A percentile compares a stretch with the other conserved stretches of the same genome.
Evolutionary conservation across 305 asterid species (phyloP).

Genomic region (Fraxinus velutina): DNA sequence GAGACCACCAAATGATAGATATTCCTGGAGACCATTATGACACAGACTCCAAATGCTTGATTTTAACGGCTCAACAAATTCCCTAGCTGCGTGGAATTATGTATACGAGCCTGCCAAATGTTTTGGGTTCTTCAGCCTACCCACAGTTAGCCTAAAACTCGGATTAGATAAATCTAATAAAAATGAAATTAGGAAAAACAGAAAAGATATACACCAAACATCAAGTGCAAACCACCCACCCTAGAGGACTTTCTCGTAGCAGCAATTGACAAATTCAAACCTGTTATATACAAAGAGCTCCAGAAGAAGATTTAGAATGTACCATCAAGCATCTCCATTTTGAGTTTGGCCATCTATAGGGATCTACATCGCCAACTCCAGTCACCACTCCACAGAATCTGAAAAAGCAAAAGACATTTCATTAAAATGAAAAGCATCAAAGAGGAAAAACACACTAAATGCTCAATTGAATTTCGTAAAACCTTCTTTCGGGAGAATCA

Average conservation of each 20-base stretch:
- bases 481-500: conserved; percentile 96
- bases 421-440: conserved; percentile 9
- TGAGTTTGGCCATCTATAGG: conserved; percentile 79
- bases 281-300: neutral
- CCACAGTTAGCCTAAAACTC: neutral
- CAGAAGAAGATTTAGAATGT: conserved; percentile 20
- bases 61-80: neutral
- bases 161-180: neutral
- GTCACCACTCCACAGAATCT: conserved; percentile 93
- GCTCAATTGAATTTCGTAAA: neutral
- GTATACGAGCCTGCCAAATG: neutral
- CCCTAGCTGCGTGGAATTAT: neutral
- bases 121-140: neutral
- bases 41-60: neutral
- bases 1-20: neutral
- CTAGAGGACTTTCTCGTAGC: neutral
- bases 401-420: conserved; percentile 25
- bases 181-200: neutral
- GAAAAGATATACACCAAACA: neutral
- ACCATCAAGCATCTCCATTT: conserved; percentile 98
- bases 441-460: neutral
- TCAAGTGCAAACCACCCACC: neutral
- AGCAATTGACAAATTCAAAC: neutral
- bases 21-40: neutral
- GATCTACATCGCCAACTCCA: conserved; percentile 75